Evolutionary conservation across 345 rosid genomes (phyloP).

Genomic region (Gossypium anomalum): DNA sequence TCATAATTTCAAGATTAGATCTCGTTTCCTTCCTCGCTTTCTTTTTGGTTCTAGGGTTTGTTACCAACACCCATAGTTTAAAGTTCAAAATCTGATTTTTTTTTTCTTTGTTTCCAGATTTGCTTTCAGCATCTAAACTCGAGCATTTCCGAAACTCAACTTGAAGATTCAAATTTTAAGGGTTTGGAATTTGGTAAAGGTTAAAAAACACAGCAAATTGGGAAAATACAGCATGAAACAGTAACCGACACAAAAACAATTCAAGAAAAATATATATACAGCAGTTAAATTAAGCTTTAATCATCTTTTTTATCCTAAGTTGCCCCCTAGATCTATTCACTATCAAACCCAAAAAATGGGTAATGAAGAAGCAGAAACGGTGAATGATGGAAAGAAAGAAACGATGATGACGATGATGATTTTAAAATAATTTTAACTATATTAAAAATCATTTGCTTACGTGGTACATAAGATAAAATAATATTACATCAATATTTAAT

Average conservation of each 20-base stretch:
- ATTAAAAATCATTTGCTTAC: no score
- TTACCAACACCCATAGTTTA: background rate
- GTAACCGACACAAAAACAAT: background rate
- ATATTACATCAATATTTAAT: accelerated
- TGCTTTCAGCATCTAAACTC: background rate
- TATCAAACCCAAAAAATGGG: background rate
- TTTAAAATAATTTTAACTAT: no score
- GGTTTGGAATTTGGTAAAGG: background rate
- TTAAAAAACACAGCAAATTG: background rate
- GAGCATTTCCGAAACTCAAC: background rate
- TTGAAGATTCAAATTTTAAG: background rate
- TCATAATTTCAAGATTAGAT: constrained; percentile 35
- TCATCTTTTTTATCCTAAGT: background rate
- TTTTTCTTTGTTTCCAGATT: background rate
- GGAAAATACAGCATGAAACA: background rate
- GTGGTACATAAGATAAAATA: no score
- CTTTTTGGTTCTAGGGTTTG: background rate
- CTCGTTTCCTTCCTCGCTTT: constrained; percentile 1
- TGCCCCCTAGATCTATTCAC: constrained; percentile 3
- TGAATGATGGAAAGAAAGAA: no score
- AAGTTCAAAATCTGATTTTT: background rate
- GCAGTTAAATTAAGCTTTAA: background rate
- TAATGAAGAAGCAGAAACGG: background rate
- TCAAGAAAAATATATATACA: background rate
- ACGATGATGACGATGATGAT: no score